A percentile compares a stretch with the other conserved stretches of the same genome.
These are phyloP conservation scores for Candida sanyaensis DNA, from an alignment of 1,139 yeast genomes.

Conservation along the genomic window DNA sequence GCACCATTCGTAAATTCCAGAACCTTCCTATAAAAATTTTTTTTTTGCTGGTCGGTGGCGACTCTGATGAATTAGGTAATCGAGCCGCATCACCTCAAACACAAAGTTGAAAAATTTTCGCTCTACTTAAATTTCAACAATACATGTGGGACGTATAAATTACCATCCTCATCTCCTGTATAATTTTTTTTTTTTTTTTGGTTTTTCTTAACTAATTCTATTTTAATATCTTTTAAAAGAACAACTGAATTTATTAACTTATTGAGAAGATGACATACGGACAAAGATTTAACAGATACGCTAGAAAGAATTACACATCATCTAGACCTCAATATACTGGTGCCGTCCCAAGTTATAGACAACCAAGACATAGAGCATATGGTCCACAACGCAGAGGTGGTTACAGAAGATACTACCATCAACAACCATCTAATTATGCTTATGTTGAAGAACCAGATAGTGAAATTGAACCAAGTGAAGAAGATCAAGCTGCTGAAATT, in stretches of 20 bases:
- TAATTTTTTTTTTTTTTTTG: not conserved
- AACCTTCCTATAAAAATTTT: not conserved
- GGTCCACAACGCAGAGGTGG: constrained; percentile 3
- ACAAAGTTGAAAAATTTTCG: constrained; percentile 5
- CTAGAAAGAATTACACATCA: constrained; percentile 7
- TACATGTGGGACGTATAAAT: not conserved
- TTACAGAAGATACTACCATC: constrained; percentile 37
- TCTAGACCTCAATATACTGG: constrained; percentile 5
- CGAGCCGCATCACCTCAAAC: constrained; percentile 14
- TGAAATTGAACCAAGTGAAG: constrained; percentile 26
- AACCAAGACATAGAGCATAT: not conserved
- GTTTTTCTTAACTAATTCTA: not conserved
- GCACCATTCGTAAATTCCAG: not conserved
- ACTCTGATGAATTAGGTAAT: not conserved
- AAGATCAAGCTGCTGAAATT: constrained; percentile 15
- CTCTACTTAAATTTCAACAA: not conserved
- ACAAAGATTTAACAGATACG: constrained; percentile 8
- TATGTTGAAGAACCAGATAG: constrained; percentile 45
- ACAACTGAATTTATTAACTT: not conserved
- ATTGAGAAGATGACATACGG: constrained; percentile 6
- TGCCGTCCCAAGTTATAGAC: not conserved
- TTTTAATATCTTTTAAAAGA: too few relatives aligned
- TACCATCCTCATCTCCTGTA: not conserved
- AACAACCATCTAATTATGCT: constrained; percentile 34
- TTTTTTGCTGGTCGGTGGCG: not conserved